Conservation (phyloP, 257 asterid species). For the Nicotiana otophora region DNA sequence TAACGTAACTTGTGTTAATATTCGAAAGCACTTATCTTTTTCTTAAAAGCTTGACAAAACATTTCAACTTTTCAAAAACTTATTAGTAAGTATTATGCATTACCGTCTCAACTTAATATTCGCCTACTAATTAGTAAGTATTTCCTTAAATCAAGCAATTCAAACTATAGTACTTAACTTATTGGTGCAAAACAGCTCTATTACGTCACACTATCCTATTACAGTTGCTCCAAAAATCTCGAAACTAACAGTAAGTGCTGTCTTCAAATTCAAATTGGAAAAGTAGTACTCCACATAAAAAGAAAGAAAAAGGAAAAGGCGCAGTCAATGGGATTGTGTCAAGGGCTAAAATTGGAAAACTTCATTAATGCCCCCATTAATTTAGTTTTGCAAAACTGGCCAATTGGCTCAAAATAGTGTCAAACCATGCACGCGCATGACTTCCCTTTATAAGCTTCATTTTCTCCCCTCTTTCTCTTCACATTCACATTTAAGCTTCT, state of each 20-base stretch:
- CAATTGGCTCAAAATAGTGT: conserved; percentile 3
- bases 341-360: not conserved
- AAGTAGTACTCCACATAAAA: not conserved
- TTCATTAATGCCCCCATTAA: not conserved
- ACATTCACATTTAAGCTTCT: not conserved
- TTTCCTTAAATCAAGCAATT: too few species aligned
- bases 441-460: conserved; percentile 7
- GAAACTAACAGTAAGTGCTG: not conserved
- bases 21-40: too few species aligned
- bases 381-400: conserved; percentile 15
- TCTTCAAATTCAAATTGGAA: not conserved
- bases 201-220: not conserved
- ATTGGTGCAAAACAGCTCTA: not conserved
- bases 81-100: too few species aligned
- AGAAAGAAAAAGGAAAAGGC: not conserved
- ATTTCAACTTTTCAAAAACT: too few species aligned
- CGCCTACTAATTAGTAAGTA: too few species aligned
- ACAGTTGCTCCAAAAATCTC: not conserved
- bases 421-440: conserved; percentile 23
- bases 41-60: too few species aligned
- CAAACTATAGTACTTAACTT: too few species aligned
- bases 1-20: too few species aligned
- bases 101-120: too few species aligned
- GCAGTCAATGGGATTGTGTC: not conserved
- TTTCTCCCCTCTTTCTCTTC: conserved; percentile 2